Conservation (phyloP, 2,329 filamentous ascomycete genomes). For the Thelonectria discophora region DNA sequence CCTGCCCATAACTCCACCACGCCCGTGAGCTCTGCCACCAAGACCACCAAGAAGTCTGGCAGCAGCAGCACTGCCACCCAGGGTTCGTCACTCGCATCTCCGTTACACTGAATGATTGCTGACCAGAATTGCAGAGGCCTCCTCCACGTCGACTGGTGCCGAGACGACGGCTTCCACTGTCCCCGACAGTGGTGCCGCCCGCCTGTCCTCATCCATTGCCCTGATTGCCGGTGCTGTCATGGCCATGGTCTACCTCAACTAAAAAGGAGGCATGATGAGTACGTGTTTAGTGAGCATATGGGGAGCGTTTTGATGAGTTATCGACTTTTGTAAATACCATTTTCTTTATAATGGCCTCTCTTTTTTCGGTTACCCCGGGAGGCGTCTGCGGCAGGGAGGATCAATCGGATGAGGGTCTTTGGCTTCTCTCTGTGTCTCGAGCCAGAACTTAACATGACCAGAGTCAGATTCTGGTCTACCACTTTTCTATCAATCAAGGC, state of each 20-base stretch:
- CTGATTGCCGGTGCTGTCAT: conserved; percentile 47
- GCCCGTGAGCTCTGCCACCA: conserved; percentile 24
- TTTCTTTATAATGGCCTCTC: conserved; percentile 39
- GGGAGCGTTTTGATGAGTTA: conserved; percentile 39
- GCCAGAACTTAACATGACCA: conserved; percentile 41
- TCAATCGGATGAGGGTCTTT: conserved; percentile 31
- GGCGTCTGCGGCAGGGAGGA: conserved; percentile 39
- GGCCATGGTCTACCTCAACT: conserved; percentile 47
- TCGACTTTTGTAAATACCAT: conserved; percentile 39
- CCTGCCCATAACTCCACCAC: conserved; percentile 25
- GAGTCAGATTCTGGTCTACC: conserved; percentile 24
- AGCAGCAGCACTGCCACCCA: conserved; percentile 8
- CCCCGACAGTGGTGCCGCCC: conserved; percentile 43
- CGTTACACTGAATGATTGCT: background rate
- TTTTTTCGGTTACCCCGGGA: conserved; percentile 42
- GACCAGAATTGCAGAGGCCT: conserved; percentile 12
- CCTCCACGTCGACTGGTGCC: conserved; percentile 13
- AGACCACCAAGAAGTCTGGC: conserved; percentile 27
- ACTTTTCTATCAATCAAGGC: conserved; percentile 8
- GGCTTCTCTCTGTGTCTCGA: conserved; percentile 36
- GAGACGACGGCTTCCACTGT: conserved; percentile 35
- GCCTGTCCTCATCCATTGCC: conserved; percentile 45
- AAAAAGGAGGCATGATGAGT: conserved; percentile 36
- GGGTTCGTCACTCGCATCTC: conserved; percentile 9
- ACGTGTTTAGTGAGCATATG: conserved; percentile 30